Conservation (phyloP, 495 filamentous ascomycete species). For the Lasiosphaeria miniovina region DNA sequence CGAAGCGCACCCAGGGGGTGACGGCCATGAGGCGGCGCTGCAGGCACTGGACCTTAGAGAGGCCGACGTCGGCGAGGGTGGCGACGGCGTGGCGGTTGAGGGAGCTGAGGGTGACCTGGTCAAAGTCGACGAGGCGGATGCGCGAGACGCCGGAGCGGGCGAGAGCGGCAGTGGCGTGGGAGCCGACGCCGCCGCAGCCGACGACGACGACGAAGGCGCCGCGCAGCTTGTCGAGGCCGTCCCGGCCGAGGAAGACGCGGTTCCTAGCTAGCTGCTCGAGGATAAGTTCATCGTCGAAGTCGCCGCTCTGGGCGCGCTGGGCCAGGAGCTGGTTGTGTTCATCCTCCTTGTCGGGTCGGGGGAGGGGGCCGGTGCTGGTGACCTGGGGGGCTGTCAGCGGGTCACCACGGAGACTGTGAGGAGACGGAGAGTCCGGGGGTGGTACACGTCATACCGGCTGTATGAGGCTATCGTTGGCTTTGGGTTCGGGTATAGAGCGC, state of each 20-base stretch:
- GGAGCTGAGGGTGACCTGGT: conserved; percentile 91
- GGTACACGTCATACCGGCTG: conserved; percentile 28
- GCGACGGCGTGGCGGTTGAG: conserved; percentile 94
- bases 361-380: conserved; percentile 65
- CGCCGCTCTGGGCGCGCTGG: conserved; percentile 73
- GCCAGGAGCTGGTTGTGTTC: conserved; percentile 72
- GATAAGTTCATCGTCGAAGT: conserved; percentile 93
- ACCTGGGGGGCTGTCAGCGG: too few relatives aligned
- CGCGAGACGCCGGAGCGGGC: conserved; percentile 83
- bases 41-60: conserved; percentile 87
- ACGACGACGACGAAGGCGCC: conserved; percentile 82
- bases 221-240: conserved; percentile 75
- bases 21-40: conserved; percentile 75
- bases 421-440: background rate
- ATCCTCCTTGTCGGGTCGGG: conserved; percentile 65
- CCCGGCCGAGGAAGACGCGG: conserved; percentile 82
- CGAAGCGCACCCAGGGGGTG: conserved; percentile 86
- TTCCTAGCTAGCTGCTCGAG: conserved; percentile 95
- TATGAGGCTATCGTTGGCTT: conserved; percentile 29
- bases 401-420: conserved; percentile 28
- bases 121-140: conserved; percentile 92
- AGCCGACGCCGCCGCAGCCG: conserved; percentile 92
- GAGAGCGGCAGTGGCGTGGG: conserved; percentile 81
- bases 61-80: conserved; percentile 89
- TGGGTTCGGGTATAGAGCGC: conserved; percentile 63